These are phyloP conservation scores for Tetracladium marchalianum DNA, from an alignment of 495 filamentous ascomycete genomes.

Conservation along the genomic window DNA sequence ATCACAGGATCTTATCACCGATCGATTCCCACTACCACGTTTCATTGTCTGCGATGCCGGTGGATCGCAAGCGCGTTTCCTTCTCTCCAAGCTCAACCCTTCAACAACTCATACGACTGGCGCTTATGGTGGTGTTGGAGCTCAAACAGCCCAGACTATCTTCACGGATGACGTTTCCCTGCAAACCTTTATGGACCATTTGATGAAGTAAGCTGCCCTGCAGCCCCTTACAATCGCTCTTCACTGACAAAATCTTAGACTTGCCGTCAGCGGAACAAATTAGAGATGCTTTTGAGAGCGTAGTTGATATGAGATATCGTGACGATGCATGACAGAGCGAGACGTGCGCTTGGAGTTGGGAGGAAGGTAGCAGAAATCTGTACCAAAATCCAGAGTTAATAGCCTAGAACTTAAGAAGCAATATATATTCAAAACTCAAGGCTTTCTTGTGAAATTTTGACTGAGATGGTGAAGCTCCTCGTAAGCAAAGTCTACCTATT, in stretches of 20 bases:
- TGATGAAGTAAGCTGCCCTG: slow-evolving; percentile 81
- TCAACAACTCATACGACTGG: slow-evolving; percentile 95
- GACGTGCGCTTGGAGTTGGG: background rate
- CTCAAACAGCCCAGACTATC: slow-evolving; percentile 92
- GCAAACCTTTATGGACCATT: slow-evolving; percentile 98
- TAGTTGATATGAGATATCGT: too few relatives aligned
- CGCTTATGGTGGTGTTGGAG: slow-evolving; percentile 74
- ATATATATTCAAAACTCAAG: too few relatives aligned
- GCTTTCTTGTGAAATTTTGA: too few relatives aligned
- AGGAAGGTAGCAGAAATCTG: background rate
- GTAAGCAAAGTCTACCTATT: too few relatives aligned
- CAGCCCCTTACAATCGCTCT: background rate
- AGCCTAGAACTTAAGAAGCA: too few relatives aligned
- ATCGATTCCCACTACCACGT: slow-evolving; percentile 93
- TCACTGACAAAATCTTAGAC: slow-evolving; percentile 21
- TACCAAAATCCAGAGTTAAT: too few relatives aligned
- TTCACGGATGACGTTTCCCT: slow-evolving; percentile 98
- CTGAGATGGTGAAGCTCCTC: too few relatives aligned
- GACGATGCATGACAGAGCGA: background rate
- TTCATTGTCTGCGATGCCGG: slow-evolving; percentile 99
- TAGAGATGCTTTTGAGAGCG: slow-evolving; percentile 17
- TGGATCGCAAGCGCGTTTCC: slow-evolving; percentile 94
- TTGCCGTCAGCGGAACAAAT: slow-evolving; percentile 49
- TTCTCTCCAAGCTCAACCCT: slow-evolving; percentile 95
- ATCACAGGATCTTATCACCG: slow-evolving; percentile 82